These are phyloP conservation scores for Lomentospora prolificans DNA, from an alignment of 2,329 filamentous ascomycete genomes.

Conservation along the genomic window DNA sequence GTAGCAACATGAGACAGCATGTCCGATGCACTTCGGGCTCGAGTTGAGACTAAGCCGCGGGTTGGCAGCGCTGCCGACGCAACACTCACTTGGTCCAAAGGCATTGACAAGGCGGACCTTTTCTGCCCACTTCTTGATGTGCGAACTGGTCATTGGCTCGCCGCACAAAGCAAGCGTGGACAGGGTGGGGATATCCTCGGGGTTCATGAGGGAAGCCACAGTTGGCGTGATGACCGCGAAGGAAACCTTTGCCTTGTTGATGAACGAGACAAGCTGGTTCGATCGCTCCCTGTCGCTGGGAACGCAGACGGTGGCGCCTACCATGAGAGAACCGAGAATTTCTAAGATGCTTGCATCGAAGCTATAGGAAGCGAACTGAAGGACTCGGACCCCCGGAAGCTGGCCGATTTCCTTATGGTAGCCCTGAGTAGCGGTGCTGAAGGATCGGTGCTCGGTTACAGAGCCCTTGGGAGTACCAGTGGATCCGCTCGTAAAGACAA, in stretches of 20 bases:
- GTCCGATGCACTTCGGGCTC: conserved; percentile 6
- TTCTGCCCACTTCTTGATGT: conserved; percentile 36
- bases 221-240: conserved; percentile 42
- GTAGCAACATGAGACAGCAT: background rate
- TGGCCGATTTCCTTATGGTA: background rate
- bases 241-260: conserved; percentile 32
- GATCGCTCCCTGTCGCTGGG: conserved; percentile 43
- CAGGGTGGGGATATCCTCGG: conserved; percentile 33
- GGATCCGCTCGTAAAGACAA: conserved; percentile 54
- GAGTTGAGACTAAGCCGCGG: background rate
- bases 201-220: conserved; percentile 34
- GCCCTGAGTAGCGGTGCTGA: background rate
- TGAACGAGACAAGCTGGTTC: conserved; percentile 38
- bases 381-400: conserved; percentile 26
- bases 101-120: conserved; percentile 36
- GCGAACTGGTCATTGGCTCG: conserved; percentile 40
- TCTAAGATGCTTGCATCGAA: conserved; percentile 46
- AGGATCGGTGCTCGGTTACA: background rate
- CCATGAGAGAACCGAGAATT: conserved; percentile 40
- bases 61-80: background rate
- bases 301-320: conserved; percentile 41
- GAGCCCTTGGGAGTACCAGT: conserved; percentile 48
- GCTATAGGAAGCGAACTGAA: conserved; percentile 41
- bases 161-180: conserved; percentile 38
- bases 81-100: background rate